phyloP scores from a whole-genome alignment of 176 grass and related monocot genomes.

The Avena insularis region DNA sequence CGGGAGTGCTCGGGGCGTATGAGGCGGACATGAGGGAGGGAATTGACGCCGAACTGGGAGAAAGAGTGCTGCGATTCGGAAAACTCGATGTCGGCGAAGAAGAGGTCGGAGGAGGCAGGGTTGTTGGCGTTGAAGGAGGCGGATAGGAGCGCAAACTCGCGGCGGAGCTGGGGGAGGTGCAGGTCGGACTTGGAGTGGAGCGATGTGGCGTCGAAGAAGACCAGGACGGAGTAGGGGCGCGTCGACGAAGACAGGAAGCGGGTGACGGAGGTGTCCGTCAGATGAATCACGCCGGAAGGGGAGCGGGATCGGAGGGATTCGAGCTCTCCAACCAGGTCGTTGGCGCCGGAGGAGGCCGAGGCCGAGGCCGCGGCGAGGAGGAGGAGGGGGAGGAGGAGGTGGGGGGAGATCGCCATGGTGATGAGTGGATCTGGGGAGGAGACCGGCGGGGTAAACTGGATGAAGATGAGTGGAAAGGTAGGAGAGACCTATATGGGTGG shows the following conservation, averaged over 20 bases:
- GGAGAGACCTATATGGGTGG: too few relatives aligned
- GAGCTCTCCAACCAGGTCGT: constrained; percentile 78
- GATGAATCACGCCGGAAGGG: constrained; percentile 80
- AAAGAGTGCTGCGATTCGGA: constrained; percentile 86
- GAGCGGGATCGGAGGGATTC: constrained; percentile 72
- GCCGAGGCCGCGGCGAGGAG: not conserved
- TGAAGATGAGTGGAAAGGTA: not conserved
- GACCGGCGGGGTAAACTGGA: constrained; percentile 28
- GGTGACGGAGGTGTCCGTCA: constrained; percentile 71
- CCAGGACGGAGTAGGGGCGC: constrained; percentile 73
- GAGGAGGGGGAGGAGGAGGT: constrained; percentile 45
- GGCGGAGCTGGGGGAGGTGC: constrained; percentile 85
- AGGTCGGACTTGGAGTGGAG: constrained; percentile 90
- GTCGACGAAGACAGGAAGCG: constrained; percentile 73
- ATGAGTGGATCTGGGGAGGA: constrained; percentile 33
- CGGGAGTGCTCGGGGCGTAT: constrained; percentile 58
- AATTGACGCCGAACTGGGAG: constrained; percentile 82
- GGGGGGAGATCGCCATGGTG: constrained; percentile 48
- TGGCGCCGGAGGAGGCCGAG: constrained; percentile 20
- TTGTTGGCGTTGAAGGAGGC: constrained; percentile 72
- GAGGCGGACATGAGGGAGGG: constrained; percentile 77
- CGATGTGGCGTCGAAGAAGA: constrained; percentile 93
- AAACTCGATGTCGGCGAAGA: constrained; percentile 97
- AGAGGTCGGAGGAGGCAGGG: constrained; percentile 61
- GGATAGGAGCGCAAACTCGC: constrained; percentile 81